Conservation (phyloP, 2,329 filamentous ascomycete genomes). For the Beauveria medogensis region DNA sequence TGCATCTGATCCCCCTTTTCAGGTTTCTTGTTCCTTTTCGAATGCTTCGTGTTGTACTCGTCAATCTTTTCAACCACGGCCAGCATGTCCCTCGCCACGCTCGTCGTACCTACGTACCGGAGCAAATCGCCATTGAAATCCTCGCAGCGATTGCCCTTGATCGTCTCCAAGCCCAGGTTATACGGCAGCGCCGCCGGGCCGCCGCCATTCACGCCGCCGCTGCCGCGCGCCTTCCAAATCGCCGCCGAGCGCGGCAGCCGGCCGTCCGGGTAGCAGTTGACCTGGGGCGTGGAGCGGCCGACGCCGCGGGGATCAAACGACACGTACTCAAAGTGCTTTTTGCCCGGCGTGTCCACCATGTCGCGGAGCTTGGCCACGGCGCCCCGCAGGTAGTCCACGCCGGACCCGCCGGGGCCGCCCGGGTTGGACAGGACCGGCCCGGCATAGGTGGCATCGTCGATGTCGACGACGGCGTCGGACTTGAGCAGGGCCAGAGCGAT, state of each 20-base stretch:
- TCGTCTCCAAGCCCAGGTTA: constrained; percentile 19
- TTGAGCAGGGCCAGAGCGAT: constrained; percentile 34
- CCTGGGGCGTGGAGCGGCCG: constrained; percentile 26
- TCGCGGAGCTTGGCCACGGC: constrained; percentile 23
- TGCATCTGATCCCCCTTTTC: constrained; percentile 1
- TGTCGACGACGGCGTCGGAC: constrained; percentile 30
- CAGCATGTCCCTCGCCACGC: constrained; percentile 35
- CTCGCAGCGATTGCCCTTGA: constrained; percentile 23
- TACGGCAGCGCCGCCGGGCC: constrained; percentile 18
- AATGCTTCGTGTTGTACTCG: constrained; percentile 20
- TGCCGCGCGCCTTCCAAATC: constrained; percentile 23
- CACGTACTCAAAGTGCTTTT: constrained; percentile 32
- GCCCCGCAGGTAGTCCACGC: constrained; percentile 22
- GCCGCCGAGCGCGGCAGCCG: constrained; percentile 22
- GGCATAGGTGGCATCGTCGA: constrained; percentile 29
- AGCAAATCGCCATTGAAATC: constrained; percentile 22
- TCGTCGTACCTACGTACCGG: constrained; percentile 27
- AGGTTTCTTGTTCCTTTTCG: not conserved
- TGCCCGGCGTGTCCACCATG: constrained; percentile 19
- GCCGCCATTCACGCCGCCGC: constrained; percentile 19
- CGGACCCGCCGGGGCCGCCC: constrained; percentile 36
- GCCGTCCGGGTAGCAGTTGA: constrained; percentile 30
- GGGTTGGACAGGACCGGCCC: constrained; percentile 37
- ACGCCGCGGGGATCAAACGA: constrained; percentile 38
- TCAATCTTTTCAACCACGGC: constrained; percentile 34